Evolutionary conservation across 176 grass and related monocot species (phyloP), one percentile per base, ranked within the genome.

Genomic region (Hsuehochloa calcarea): DNA sequence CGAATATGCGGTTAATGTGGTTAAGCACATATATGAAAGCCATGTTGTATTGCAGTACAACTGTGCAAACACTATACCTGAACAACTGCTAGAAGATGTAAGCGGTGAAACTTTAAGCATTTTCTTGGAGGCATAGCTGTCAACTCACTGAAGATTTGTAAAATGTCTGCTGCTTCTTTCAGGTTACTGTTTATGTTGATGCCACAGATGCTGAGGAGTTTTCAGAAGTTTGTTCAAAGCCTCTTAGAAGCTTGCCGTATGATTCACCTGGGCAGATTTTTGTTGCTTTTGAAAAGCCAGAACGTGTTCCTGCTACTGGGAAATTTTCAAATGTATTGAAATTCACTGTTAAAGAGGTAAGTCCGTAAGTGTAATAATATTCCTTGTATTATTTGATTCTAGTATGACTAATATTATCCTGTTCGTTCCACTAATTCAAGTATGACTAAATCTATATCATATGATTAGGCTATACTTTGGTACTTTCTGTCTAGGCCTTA

Each of bases 31-130:
- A 29, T 99, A 92, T 29, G 79, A 89, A 52, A 78, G 82, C 4
- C 88, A 99, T 82, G 78, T 99, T 63, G 80, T 99, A 38, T 90
- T 99, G 55, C 96, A 99, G 85, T 99, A 95, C 71, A 96, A 96
- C 87, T 99, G 96, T 76, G 85, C 93, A 84, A 99, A 99, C 54
- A 99, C 96, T 52, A 96, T 99, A 61, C 81, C 89, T 3, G 91
- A 92, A 74, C 93, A 96, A 81, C 79, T 99, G 19, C 91, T 99
- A 62, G 96, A 99, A 90, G 82, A 94, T 82, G 96, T 96, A 92
- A 94, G 64, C 15, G 74, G 25, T 4, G 35, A 38, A 16, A 14
- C 60, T 85, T 78, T 12, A 84, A 74, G 39, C 43, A 73, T 84
- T 62, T 86, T 68, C n/a, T 74, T 87, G 43, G 69, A 80, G 50